phyloP scores from a whole-genome alignment of 2,329 filamentous ascomycete species.

The Cercospora zeae-maydis region DNA sequence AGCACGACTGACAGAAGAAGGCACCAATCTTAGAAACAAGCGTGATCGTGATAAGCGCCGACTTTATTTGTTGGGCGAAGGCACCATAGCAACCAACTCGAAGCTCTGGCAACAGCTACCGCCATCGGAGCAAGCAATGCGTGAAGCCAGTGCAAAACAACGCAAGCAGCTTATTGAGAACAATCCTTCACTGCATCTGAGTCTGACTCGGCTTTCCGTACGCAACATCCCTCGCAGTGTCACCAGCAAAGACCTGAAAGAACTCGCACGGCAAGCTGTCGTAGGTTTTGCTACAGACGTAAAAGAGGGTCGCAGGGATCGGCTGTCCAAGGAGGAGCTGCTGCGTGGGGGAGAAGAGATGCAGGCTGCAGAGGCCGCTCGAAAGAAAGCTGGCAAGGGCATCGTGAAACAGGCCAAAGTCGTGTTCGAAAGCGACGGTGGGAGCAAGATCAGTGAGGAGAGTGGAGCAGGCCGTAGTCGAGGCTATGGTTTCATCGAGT shows the following conservation, averaged over 20 bases:
- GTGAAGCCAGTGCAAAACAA: constrained; percentile 81
- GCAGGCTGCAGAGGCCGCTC: constrained; percentile 71
- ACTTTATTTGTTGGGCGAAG: constrained; percentile 83
- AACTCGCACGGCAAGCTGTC: constrained; percentile 83
- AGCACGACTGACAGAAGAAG: constrained; percentile 67
- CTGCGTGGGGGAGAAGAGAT: constrained; percentile 75
- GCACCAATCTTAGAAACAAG: constrained; percentile 59
- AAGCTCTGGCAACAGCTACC: constrained; percentile 73
- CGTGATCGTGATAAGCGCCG: constrained; percentile 83
- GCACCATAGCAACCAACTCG: constrained; percentile 73
- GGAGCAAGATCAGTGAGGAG: constrained; percentile 75
- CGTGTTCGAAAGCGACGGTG: constrained; percentile 83
- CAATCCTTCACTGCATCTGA: constrained; percentile 85
- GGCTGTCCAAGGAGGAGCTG: constrained; percentile 85
- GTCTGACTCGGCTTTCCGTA: constrained; percentile 82
- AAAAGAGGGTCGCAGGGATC: constrained; percentile 69
- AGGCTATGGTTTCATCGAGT: constrained; percentile 97
- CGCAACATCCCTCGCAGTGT: constrained; percentile 85
- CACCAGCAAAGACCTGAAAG: constrained; percentile 82
- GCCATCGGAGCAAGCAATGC: constrained; percentile 77
- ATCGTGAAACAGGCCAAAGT: constrained; percentile 92
- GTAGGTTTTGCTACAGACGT: constrained; percentile 92
- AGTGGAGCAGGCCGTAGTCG: constrained; percentile 77
- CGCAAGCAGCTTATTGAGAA: constrained; percentile 84
- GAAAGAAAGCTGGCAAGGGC: constrained; percentile 78